Conservation (phyloP, 1,284 basidiomycete genomes). For the Mycosarcoma mackinlayi region DNA sequence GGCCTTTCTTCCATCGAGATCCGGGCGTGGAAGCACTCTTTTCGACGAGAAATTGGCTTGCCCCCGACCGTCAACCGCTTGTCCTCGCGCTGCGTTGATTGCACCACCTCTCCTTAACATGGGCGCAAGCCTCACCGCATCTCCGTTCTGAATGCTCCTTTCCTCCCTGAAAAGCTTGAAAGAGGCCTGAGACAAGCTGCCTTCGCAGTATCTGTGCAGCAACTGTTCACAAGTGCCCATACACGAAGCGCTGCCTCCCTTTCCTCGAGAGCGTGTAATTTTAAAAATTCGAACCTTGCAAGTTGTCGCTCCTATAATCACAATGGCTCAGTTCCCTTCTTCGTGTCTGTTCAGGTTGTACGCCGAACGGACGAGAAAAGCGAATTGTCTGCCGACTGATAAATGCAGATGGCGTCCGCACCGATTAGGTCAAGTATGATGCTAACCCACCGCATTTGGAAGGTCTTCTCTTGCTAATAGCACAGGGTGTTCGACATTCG, state of each 20-base stretch:
- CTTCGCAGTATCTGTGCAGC: too few relatives aligned
- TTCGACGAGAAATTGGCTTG: slow-evolving; percentile 45
- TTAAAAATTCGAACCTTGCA: not conserved
- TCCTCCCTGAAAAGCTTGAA: not conserved
- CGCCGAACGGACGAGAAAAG: too few relatives aligned
- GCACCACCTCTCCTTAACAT: not conserved
- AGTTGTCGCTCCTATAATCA: slow-evolving; percentile 13
- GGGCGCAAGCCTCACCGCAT: not conserved
- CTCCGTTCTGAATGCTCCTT: not conserved
- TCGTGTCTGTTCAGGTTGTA: not conserved
- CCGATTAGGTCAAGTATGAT: too few relatives aligned
- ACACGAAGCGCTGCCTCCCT: too few relatives aligned
- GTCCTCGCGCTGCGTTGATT: slow-evolving; percentile 29
- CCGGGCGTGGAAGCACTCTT: slow-evolving; percentile 35
- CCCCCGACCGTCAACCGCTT: slow-evolving; percentile 30
- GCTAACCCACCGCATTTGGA: too few relatives aligned
- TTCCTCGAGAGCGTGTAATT: slow-evolving; percentile 10
- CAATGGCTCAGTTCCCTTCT: slow-evolving; percentile 7
- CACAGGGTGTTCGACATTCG: too few relatives aligned
- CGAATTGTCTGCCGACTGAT: too few relatives aligned
- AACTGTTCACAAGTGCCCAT: too few relatives aligned
- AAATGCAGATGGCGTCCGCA: too few relatives aligned
- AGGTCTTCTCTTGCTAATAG: too few relatives aligned
- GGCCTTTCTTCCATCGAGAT: slow-evolving; percentile 37
- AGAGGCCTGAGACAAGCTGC: too few relatives aligned